Conservation (phyloP, 1,284 basidiomycete genomes). For the Fomes fomentarius region DNA sequence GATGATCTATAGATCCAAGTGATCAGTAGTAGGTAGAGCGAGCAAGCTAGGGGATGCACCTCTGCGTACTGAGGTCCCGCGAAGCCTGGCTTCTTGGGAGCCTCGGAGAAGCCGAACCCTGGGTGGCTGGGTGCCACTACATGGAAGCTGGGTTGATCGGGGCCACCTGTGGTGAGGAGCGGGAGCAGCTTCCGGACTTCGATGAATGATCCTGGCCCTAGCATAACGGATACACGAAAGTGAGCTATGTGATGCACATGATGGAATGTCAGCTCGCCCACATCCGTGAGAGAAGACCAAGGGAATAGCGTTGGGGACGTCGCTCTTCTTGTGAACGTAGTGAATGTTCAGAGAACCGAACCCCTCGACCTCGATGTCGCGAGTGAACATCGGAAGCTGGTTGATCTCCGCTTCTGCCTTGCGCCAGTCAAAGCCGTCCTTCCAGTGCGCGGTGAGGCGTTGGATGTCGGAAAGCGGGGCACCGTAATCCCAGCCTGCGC, state of each 20-base stretch:
- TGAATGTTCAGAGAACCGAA: slow-evolving; percentile 49
- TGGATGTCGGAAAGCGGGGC: slow-evolving; percentile 48
- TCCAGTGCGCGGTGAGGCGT: slow-evolving; percentile 47
- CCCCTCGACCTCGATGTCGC: slow-evolving; percentile 46
- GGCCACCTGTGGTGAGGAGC: slow-evolving; percentile 25
- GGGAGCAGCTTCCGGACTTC: slow-evolving; percentile 42
- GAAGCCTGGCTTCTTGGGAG: slow-evolving; percentile 39
- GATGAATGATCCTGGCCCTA: slow-evolving; percentile 49
- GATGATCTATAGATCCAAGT: slow-evolving; percentile 30
- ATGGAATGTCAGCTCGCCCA: slow-evolving; percentile 25
- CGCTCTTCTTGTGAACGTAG: slow-evolving; percentile 53
- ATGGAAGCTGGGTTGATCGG: slow-evolving; percentile 43
- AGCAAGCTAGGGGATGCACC: slow-evolving; percentile 4
- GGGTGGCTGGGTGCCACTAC: slow-evolving; percentile 49
- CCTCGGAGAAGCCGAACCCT: slow-evolving; percentile 43
- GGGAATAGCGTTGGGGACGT: slow-evolving; percentile 45
- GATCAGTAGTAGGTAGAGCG: neutral
- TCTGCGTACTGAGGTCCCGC: slow-evolving; percentile 14
- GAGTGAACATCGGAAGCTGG: slow-evolving; percentile 50
- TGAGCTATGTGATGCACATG: neutral
- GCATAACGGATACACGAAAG: neutral
- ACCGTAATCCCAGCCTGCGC: slow-evolving; percentile 49
- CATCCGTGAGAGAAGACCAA: slow-evolving; percentile 58
- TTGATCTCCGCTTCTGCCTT: slow-evolving; percentile 47
- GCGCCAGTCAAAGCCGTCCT: slow-evolving; percentile 50